Evolutionary conservation across 345 rosid species (phyloP).

Genomic region (Linum lewisii): DNA sequence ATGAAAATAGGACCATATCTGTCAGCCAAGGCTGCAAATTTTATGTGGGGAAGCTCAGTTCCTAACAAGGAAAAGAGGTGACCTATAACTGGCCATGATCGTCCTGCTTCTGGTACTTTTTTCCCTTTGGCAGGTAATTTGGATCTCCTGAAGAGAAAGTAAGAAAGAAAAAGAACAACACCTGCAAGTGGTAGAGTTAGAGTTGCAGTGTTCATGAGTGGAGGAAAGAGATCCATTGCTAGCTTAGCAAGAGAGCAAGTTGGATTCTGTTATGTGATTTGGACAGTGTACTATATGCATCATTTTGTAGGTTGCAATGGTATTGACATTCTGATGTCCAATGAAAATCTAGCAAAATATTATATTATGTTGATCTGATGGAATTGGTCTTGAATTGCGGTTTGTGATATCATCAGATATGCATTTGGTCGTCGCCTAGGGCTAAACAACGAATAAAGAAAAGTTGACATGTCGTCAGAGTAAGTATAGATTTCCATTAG

Average conservation of each 20-base stretch:
- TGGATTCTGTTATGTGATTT: not conserved
- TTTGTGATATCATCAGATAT: too few relatives aligned
- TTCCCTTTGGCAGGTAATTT: constrained; percentile 5
- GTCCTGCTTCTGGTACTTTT: constrained; percentile 13
- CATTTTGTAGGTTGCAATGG: too few relatives aligned
- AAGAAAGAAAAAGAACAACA: constrained; percentile 12
- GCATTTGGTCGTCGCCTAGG: too few relatives aligned
- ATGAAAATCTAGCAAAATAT: too few relatives aligned
- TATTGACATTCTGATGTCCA: too few relatives aligned
- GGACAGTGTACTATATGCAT: too few relatives aligned
- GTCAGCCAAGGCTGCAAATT: constrained; percentile 27
- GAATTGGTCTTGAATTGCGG: too few relatives aligned
- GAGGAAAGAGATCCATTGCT: constrained; percentile 16
- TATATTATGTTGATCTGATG: too few relatives aligned
- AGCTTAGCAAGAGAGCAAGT: not conserved
- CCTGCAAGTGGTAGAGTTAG: constrained; percentile 5
- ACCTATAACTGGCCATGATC: constrained; percentile 35
- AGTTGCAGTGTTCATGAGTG: not conserved
- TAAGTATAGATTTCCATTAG: too few relatives aligned
- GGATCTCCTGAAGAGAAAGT: constrained; percentile 11
- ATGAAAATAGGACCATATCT: constrained; percentile 10
- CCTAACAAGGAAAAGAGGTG: constrained; percentile 27
- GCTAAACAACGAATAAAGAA: too few relatives aligned
- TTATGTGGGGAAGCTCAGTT: constrained; percentile 22
- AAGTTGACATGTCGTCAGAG: too few relatives aligned